Percentiles rank a stretch among this genome's conserved stretches.
Evolutionary conservation across 1,284 basidiomycete genomes (phyloP).

Genomic region (Puccinia novopanici): DNA sequence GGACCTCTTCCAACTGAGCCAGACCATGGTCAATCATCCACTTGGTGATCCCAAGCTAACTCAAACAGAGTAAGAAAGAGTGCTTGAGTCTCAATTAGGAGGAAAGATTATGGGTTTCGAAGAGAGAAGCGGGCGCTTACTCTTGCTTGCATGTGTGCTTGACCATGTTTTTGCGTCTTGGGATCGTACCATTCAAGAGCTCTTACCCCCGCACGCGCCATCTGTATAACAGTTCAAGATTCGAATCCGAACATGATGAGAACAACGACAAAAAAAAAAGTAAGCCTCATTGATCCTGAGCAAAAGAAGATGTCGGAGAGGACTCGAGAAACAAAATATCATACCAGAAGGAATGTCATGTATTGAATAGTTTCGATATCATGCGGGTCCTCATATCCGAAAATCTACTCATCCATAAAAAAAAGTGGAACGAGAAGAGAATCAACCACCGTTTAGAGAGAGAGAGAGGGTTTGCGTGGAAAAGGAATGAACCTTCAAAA

Average conservation of each 20-base stretch:
- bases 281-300: not conserved
- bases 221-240: not conserved
- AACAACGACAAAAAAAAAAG: not conserved
- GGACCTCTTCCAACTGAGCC: conserved; percentile 70
- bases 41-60: conserved; percentile 75
- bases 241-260: not conserved
- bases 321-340: conserved; percentile 58
- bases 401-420: conserved; percentile 7
- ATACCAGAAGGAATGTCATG: conserved; percentile 77
- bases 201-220: conserved; percentile 57
- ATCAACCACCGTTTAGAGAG: conserved; percentile 62
- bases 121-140: conserved; percentile 58
- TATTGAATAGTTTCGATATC: conserved; percentile 76
- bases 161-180: conserved; percentile 74
- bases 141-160: conserved; percentile 83
- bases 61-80: conserved; percentile 26
- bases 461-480: conserved; percentile 56
- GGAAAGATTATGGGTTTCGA: conserved; percentile 5
- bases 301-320: not conserved
- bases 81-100: no score
- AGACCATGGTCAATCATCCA: conserved; percentile 73
- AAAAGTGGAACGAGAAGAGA: not conserved
- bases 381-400: conserved; percentile 68
- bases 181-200: conserved; percentile 82
- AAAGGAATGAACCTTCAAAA: conserved; percentile 27